phyloP scores from a whole-genome alignment of 192 early-diverging fungal genomes.

The Coemansia sp. region DNA sequence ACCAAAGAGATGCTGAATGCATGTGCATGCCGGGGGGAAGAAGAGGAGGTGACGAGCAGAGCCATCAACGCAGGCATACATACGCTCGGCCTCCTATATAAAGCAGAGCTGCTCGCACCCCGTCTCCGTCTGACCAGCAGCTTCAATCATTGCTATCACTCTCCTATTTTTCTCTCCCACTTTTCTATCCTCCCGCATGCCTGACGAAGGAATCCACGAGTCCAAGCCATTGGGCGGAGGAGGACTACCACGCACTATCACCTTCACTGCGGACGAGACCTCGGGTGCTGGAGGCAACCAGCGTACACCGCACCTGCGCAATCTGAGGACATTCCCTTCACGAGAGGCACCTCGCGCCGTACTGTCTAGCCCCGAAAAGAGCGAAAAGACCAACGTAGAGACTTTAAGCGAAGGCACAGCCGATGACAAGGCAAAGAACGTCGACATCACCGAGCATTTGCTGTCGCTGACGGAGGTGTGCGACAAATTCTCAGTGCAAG shows the following conservation, averaged over 20 bases:
- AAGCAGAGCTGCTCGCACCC: background rate
- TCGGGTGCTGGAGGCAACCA: conserved; percentile 7
- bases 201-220: conserved; percentile 4
- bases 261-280: conserved; percentile 19
- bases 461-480: conserved; percentile 58
- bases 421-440: conserved; percentile 26
- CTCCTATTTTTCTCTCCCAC: background rate
- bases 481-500: conserved; percentile 45
- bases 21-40: background rate
- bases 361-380: background rate
- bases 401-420: background rate
- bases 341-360: conserved; percentile 14
- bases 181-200: conserved; percentile 1
- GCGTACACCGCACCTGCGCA: conserved; percentile 4
- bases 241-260: conserved; percentile 21
- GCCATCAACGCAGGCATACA: background rate
- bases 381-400: background rate
- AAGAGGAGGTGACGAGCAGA: background rate
- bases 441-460: conserved; percentile 62
- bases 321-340: conserved; percentile 3
- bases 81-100: background rate
- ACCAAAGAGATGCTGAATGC: conserved; percentile 2
- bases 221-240: conserved; percentile 1
- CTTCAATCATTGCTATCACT: background rate
- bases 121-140: background rate